Conservation (phyloP, 1,284 basidiomycete genomes). For the Calocybe gambosa region DNA sequence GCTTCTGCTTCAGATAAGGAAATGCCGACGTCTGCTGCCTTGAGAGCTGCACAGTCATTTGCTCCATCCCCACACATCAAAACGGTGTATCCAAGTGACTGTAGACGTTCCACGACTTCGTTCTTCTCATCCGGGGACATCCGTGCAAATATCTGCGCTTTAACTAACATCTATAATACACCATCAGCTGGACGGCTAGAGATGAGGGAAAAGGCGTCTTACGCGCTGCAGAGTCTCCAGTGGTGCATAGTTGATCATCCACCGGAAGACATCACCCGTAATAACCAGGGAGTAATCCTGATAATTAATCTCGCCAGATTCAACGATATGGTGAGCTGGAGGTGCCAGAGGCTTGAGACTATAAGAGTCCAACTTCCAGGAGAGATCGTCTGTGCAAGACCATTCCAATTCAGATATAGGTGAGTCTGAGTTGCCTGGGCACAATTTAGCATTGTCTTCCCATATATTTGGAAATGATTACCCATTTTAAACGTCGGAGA, state of each 20-base stretch:
- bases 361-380: constrained; percentile 83
- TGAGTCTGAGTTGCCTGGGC: constrained; percentile 52
- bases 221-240: constrained; percentile 91
- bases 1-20: constrained; percentile 98
- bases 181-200: background rate
- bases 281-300: constrained; percentile 92
- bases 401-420: constrained; percentile 78
- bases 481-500: constrained; percentile 79
- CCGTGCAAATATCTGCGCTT: constrained; percentile 93
- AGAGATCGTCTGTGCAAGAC: constrained; percentile 87
- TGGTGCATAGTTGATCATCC: constrained; percentile 96
- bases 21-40: constrained; percentile 97
- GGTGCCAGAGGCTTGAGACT: constrained; percentile 77
- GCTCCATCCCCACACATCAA: constrained; percentile 99
- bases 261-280: constrained; percentile 96
- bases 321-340: constrained; percentile 60
- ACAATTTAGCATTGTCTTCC: background rate
- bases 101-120: constrained; percentile 93
- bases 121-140: constrained; percentile 99
- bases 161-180: constrained; percentile 87
- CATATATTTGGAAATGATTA: constrained; percentile 20
- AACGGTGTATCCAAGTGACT: constrained; percentile 91
- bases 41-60: constrained; percentile 97
- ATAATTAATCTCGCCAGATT: constrained; percentile 62
- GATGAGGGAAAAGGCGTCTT: constrained; percentile 13